Conservation (phyloP, 768 basidiomycete species). For the Exidia glandulosa region DNA sequence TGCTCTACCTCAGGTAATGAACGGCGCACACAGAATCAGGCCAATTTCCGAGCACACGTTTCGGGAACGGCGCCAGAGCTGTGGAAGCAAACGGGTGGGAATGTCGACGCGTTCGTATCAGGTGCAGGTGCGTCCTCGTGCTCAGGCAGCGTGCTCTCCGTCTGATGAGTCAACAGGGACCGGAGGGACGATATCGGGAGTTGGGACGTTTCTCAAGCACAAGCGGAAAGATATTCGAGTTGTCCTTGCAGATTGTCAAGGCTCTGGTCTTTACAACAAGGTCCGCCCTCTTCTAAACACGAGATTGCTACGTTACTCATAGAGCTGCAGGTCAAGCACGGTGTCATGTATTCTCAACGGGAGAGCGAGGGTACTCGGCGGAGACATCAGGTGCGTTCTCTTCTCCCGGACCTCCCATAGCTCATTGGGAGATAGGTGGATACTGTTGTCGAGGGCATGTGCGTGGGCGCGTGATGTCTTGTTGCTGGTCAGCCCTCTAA, state of each 20-base stretch:
- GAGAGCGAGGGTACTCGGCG: constrained; percentile 91
- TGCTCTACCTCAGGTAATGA: not conserved
- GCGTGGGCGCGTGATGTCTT: constrained; percentile 6
- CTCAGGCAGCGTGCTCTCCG: not conserved
- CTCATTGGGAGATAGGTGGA: constrained; percentile 48
- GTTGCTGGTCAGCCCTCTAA: too few species aligned
- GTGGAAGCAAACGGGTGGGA: constrained; percentile 82
- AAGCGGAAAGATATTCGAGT: constrained; percentile 56
- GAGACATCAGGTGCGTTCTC: constrained; percentile 49
- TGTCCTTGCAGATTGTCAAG: constrained; percentile 82
- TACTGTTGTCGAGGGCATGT: constrained; percentile 92
- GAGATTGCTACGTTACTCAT: not conserved
- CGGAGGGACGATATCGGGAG: constrained; percentile 88
- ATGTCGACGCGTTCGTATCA: constrained; percentile 72
- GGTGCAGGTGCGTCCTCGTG: constrained; percentile 56
- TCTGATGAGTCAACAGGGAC: constrained; percentile 46
- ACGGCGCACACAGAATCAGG: constrained; percentile 47
- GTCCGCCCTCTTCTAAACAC: constrained; percentile 21
- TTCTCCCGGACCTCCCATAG: not conserved
- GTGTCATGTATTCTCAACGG: constrained; percentile 89
- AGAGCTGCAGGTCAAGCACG: constrained; percentile 57
- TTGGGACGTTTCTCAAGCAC: constrained; percentile 68
- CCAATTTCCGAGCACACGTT: constrained; percentile 85
- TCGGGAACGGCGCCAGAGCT: constrained; percentile 90
- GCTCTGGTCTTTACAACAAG: constrained; percentile 93